Conservation (phyloP, 2,329 filamentous ascomycete genomes). For the Nannizziopsis barbatae region DNA sequence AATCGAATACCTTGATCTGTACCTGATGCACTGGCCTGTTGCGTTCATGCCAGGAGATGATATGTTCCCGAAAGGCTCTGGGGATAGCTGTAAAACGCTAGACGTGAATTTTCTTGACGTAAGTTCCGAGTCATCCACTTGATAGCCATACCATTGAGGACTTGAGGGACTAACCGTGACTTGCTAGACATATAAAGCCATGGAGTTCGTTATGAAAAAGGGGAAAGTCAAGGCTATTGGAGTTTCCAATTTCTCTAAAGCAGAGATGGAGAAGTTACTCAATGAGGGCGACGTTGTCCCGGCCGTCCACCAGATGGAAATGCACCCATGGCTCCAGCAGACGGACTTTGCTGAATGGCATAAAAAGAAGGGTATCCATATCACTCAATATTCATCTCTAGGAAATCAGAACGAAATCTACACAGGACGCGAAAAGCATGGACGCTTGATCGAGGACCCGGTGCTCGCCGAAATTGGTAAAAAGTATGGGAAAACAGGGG, state of each 20-base stretch:
- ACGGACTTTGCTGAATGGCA: constrained; percentile 40
- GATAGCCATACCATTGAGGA: background rate
- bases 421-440: constrained; percentile 32
- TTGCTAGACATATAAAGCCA: constrained; percentile 49
- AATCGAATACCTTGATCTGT: constrained; percentile 58
- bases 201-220: constrained; percentile 47
- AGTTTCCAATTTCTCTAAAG: constrained; percentile 32
- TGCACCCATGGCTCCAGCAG: constrained; percentile 45
- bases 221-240: constrained; percentile 58
- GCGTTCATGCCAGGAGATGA: constrained; percentile 42
- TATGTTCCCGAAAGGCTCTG: constrained; percentile 36
- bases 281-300: constrained; percentile 32
- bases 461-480: constrained; percentile 41
- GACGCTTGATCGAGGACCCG: constrained; percentile 43
- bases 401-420: constrained; percentile 46
- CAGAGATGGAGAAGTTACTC: constrained; percentile 14
- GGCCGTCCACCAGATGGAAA: constrained; percentile 42
- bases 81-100: constrained; percentile 34
- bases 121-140: constrained; percentile 13
- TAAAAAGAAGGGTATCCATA: constrained; percentile 40
- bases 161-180: background rate
- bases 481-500: constrained; percentile 41
- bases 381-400: constrained; percentile 46
- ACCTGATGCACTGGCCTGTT: constrained; percentile 56
- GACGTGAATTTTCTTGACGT: constrained; percentile 42